Percentiles rank a stretch among this genome's conserved stretches.
These are phyloP conservation scores for Aristolochia californica DNA, from an alignment of 164 flowering plant species.

Conservation along the genomic window DNA sequence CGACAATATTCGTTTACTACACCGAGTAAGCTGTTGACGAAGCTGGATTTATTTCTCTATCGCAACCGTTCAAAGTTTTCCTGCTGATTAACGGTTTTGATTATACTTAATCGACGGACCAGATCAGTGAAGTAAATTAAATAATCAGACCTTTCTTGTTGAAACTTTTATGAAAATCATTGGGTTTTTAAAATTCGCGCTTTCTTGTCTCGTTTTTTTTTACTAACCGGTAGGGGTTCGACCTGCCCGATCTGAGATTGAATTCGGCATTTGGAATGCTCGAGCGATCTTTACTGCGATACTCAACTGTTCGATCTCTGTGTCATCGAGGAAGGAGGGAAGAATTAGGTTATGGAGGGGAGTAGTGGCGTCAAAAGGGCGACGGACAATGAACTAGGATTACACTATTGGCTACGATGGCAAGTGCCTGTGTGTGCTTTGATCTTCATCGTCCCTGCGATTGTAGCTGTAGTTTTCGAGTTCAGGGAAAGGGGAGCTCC, in stretches of 20 bases:
- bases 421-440: conserved; percentile 3
- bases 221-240: neutral
- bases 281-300: neutral
- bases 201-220: neutral
- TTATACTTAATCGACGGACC: no score
- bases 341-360: neutral
- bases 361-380: neutral
- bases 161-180: neutral
- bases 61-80: neutral
- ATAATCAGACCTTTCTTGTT: neutral
- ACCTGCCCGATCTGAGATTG: neutral
- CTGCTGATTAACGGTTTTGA: no score
- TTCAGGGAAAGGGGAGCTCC: neutral
- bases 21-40: conserved; percentile 34
- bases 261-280: neutral
- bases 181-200: neutral
- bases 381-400: neutral
- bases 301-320: no score
- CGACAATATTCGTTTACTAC: conserved; percentile 46
- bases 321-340: neutral
- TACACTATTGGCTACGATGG: conserved; percentile 8
- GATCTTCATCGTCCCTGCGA: conserved; percentile 1
- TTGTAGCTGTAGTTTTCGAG: neutral
- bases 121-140: no score
- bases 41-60: neutral